These are phyloP conservation scores for Boletales sp. DNA, from an alignment of 768 basidiomycete genomes.

Conservation along the genomic window DNA sequence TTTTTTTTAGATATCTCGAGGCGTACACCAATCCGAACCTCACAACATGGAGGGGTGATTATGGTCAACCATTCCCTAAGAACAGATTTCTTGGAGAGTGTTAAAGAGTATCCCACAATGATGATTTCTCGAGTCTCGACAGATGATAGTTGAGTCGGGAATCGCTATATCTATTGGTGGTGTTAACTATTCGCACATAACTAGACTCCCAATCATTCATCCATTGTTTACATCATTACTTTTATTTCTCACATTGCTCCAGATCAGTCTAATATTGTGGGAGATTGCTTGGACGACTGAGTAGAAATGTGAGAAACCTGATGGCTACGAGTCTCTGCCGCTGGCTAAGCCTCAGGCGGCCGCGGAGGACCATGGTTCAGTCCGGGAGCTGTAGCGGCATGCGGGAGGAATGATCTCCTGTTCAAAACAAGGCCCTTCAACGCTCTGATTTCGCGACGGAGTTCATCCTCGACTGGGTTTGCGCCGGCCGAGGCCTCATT, in stretches of 20 bases:
- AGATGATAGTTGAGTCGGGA: neutral
- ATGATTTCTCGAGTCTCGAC: neutral
- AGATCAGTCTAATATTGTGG: neutral
- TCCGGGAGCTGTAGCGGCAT: constrained; percentile 4
- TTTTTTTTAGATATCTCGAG: constrained; percentile 47
- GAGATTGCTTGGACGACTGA: neutral
- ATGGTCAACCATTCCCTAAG: constrained; percentile 45
- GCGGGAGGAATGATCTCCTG: constrained; percentile 42
- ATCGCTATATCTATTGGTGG: neutral
- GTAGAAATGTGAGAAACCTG: neutral
- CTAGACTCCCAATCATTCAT: neutral
- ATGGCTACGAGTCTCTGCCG: too few species aligned
- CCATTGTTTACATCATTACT: neutral
- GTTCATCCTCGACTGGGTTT: constrained; percentile 51
- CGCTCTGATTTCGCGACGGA: constrained; percentile 70
- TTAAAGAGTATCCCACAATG: constrained; percentile 15
- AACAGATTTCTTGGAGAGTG: constrained; percentile 45
- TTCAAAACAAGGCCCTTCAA: constrained; percentile 79
- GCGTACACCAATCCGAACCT: constrained; percentile 65
- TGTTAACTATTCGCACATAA: neutral
- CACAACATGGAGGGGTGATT: constrained; percentile 44
- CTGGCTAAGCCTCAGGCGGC: too few species aligned
- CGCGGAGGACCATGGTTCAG: neutral
- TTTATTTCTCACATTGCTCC: neutral
- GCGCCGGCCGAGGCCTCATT: constrained; percentile 15